Conservation (phyloP, 805 yeast genomes). For the Candida pseudofarinosa region DNA sequence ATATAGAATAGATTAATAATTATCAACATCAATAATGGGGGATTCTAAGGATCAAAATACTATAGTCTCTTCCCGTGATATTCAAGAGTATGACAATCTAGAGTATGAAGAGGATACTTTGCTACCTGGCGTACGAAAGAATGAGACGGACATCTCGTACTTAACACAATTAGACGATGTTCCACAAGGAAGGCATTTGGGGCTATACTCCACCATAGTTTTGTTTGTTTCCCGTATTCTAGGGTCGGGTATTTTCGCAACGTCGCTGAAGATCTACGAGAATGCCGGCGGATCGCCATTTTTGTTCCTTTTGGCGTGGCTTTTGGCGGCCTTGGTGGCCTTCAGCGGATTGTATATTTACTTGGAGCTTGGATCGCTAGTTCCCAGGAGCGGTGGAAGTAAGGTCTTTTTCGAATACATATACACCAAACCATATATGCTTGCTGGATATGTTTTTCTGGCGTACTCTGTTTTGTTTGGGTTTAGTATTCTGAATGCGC, state of each 20-base stretch:
- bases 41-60: not conserved
- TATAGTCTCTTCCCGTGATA: not conserved
- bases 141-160: constrained; percentile 10
- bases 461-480: constrained; percentile 52
- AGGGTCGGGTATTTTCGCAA: constrained; percentile 77
- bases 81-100: not conserved
- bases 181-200: constrained; percentile 76
- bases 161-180: constrained; percentile 43
- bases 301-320: constrained; percentile 61
- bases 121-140: not conserved
- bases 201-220: constrained; percentile 61
- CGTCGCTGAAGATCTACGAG: constrained; percentile 60
- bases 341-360: constrained; percentile 65
- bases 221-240: constrained; percentile 64
- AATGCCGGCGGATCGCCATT: constrained; percentile 67
- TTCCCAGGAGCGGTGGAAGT: constrained; percentile 74
- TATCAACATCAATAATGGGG: no score
- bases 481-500: constrained; percentile 49
- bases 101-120: not conserved
- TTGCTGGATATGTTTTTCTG: constrained; percentile 49
- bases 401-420: constrained; percentile 69
- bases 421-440: constrained; percentile 55
- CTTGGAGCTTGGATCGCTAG: constrained; percentile 64
- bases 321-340: constrained; percentile 55
- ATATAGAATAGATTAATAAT: no score